Evolutionary conservation across 352 stramenopile species (phyloP).

Genomic region (Blastocystis sp.): DNA sequence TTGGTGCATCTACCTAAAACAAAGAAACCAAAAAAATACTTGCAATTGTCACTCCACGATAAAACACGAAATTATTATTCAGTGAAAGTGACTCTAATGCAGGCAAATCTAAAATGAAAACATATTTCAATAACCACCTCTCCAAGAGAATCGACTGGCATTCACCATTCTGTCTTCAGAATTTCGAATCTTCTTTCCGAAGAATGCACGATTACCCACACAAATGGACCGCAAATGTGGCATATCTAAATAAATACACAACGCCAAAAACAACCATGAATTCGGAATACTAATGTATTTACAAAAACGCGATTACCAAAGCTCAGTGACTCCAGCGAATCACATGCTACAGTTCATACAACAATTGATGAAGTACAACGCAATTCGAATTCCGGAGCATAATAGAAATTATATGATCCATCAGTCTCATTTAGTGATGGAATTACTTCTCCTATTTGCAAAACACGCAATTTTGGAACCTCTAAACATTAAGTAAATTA

Average conservation of each 20-base stretch:
- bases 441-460: constrained; percentile 32
- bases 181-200: constrained; percentile 12
- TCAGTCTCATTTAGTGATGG: neutral
- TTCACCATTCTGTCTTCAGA: neutral
- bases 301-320: constrained; percentile 21
- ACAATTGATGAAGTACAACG: neutral
- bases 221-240: neutral
- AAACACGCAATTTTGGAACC: neutral
- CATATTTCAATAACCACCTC: neutral
- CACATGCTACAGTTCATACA: neutral
- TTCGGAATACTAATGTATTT: neutral
- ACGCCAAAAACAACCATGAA: neutral
- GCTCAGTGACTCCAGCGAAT: neutral
- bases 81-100: neutral
- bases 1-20: constrained; percentile 11
- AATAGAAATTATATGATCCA: constrained; percentile 43
- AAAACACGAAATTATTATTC: constrained; percentile 58
- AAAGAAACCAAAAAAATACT: neutral
- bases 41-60: neutral
- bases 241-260: neutral
- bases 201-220: neutral
- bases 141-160: constrained; percentile 24
- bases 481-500: neutral
- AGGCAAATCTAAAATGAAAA: neutral
- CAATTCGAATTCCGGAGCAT: neutral